A percentile compares a stretch with the other conserved stretches of the same genome.
phyloP scores from a whole-genome alignment of 2,329 filamentous ascomycete genomes.

The Tolypocladium pustulatum region DNA sequence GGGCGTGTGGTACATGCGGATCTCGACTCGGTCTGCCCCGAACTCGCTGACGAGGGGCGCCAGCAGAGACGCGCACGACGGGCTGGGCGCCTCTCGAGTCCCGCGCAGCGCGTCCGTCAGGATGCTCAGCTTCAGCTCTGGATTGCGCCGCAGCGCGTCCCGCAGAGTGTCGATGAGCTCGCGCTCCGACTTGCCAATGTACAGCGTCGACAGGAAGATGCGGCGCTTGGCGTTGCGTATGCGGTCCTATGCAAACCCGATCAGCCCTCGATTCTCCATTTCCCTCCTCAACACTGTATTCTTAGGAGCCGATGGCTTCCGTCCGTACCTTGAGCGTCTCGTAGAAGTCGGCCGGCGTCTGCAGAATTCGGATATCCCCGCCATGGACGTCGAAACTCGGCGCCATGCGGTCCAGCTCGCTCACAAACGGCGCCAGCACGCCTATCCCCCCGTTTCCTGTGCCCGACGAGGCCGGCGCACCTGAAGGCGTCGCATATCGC shows the following conservation, averaged over 20 bases:
- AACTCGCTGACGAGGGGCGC: constrained; percentile 78
- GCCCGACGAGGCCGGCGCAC: constrained; percentile 16
- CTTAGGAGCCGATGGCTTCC: not conserved
- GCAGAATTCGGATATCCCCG: constrained; percentile 68
- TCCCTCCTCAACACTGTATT: not conserved
- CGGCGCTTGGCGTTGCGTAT: constrained; percentile 68
- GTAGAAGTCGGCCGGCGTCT: constrained; percentile 82
- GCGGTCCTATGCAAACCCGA: constrained; percentile 46
- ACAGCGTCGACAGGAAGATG: constrained; percentile 91
- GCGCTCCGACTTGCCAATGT: constrained; percentile 87
- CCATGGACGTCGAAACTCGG: constrained; percentile 83
- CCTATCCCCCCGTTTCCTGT: constrained; percentile 18
- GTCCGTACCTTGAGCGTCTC: constrained; percentile 68
- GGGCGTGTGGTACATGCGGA: constrained; percentile 96
- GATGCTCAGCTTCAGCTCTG: constrained; percentile 72
- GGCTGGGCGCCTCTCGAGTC: constrained; percentile 76
- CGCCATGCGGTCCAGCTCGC: constrained; percentile 76
- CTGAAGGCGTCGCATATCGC: constrained; percentile 26
- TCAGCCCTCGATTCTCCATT: not conserved
- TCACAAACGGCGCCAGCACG: constrained; percentile 43
- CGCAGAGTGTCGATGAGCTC: constrained; percentile 76
- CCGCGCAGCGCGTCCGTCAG: constrained; percentile 86
- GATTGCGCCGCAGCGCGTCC: constrained; percentile 63
- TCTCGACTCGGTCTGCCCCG: constrained; percentile 72
- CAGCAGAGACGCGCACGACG: constrained; percentile 81